These are phyloP conservation scores for Podila horticola DNA, from an alignment of 192 early-diverging fungal species.

Conservation along the genomic window DNA sequence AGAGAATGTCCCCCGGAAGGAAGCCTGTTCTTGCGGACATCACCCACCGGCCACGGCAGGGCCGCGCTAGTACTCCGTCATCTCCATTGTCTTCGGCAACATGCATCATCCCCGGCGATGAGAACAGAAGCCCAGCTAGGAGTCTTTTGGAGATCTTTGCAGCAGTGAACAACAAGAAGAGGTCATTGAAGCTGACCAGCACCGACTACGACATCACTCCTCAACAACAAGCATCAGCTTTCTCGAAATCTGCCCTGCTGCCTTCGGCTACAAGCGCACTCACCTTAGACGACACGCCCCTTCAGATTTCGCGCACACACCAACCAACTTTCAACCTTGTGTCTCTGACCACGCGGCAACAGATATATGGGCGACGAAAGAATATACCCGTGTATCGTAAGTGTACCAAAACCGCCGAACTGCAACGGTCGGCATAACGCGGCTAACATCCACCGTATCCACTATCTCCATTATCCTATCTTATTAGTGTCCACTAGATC, in stretches of 20 bases:
- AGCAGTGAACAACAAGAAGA: slow-evolving; percentile 22
- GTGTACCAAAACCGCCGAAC: not conserved
- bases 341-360: not conserved
- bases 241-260: not conserved
- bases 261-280: slow-evolving; percentile 12
- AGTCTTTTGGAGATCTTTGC: slow-evolving; percentile 47
- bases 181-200: slow-evolving; percentile 30
- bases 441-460: not conserved
- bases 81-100: slow-evolving; percentile 5
- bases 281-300: not conserved
- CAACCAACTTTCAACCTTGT: slow-evolving; percentile 1
- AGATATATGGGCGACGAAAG: slow-evolving; percentile 14
- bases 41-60: slow-evolving; percentile 20
- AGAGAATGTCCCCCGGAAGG: slow-evolving; percentile 2
- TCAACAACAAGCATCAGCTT: not conserved
- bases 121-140: slow-evolving; percentile 26
- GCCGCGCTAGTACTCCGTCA: slow-evolving; percentile 7
- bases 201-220: slow-evolving; percentile 7
- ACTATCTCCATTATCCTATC: not conserved
- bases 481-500: slow-evolving; percentile 23
- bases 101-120: slow-evolving; percentile 19
- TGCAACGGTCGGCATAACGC: too few species aligned
- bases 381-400: slow-evolving; percentile 36
- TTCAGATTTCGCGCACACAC: not conserved
- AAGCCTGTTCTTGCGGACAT: slow-evolving; percentile 30